Evolutionary conservation across 176 grass and related monocot genomes (phyloP).

Genomic region (Pontederia paniculata): DNA sequence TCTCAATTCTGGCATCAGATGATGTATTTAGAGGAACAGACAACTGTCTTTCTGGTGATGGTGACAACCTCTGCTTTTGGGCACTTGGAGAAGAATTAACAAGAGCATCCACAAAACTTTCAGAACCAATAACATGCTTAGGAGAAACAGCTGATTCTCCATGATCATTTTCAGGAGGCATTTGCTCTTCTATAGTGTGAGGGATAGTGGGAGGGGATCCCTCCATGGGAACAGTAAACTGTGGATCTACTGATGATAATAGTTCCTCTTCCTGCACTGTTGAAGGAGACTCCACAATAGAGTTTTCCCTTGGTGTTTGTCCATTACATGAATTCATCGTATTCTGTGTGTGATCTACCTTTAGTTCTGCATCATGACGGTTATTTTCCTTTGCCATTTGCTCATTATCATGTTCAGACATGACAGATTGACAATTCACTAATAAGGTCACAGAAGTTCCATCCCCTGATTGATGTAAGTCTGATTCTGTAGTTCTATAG

Average conservation of each 20-base stretch:
- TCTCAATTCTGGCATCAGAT: no score
- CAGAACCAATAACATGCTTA: background rate
- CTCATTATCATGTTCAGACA: slow-evolving; percentile 29
- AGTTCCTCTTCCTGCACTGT: slow-evolving; percentile 26
- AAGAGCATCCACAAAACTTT: no score
- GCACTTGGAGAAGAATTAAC: no score
- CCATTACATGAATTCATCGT: slow-evolving; percentile 23
- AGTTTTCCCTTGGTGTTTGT: slow-evolving; percentile 23
- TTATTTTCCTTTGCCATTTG: slow-evolving; percentile 32
- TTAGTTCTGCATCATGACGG: slow-evolving; percentile 19
- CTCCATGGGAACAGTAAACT: slow-evolving; percentile 23
- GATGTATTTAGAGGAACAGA: no score
- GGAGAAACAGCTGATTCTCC: slow-evolving; percentile 26
- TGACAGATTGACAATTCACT: slow-evolving; percentile 25
- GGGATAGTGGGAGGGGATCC: slow-evolving; percentile 27
- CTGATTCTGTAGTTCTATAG: slow-evolving; percentile 29
- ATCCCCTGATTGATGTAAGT: slow-evolving; percentile 23
- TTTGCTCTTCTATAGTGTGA: slow-evolving; percentile 23
- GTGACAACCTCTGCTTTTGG: no score
- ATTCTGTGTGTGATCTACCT: slow-evolving; percentile 26
- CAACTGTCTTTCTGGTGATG: no score
- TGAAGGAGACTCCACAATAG: background rate
- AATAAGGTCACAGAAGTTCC: slow-evolving; percentile 13
- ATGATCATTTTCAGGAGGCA: slow-evolving; percentile 15
- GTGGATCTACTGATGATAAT: slow-evolving; percentile 27